phyloP scores from a whole-genome alignment of 257 asterid genomes.

The Perilla frutescens region DNA sequence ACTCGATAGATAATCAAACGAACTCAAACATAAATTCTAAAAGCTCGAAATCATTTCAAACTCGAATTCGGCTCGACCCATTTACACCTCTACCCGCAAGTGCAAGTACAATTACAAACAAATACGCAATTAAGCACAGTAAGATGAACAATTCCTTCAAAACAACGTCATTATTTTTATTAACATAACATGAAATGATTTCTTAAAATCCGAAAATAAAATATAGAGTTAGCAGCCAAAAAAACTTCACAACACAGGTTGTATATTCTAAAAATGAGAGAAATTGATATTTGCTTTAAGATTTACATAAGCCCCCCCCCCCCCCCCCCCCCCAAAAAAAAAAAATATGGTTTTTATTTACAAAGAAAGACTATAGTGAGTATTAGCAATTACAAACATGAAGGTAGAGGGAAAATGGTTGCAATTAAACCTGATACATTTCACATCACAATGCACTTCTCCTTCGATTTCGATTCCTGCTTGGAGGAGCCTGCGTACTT shows the following conservation, averaged over 20 bases:
- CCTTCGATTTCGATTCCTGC: slow-evolving; percentile 75
- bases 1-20: no score
- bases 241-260: no score
- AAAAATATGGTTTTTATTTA: slow-evolving; percentile 32
- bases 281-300: background rate
- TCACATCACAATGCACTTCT: slow-evolving; percentile 76
- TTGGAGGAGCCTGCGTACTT: slow-evolving; percentile 53
- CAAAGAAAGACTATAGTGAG: slow-evolving; percentile 28
- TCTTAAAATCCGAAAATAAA: background rate
- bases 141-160: background rate
- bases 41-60: no score
- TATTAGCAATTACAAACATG: slow-evolving; percentile 22
- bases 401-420: slow-evolving; percentile 17
- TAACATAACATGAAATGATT: background rate
- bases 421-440: slow-evolving; percentile 19
- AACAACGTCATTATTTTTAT: background rate
- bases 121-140: no score
- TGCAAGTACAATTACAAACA: no score
- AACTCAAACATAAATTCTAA: no score
- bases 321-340: background rate
- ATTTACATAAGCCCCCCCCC: slow-evolving; percentile 12
- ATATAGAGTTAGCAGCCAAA: background rate
- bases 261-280: background rate
- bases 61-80: no score
- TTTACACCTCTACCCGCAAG: no score